Base-by-base conservation (phyloP, 257 asterid genomes). In the Gentiana dahurica region DNA sequence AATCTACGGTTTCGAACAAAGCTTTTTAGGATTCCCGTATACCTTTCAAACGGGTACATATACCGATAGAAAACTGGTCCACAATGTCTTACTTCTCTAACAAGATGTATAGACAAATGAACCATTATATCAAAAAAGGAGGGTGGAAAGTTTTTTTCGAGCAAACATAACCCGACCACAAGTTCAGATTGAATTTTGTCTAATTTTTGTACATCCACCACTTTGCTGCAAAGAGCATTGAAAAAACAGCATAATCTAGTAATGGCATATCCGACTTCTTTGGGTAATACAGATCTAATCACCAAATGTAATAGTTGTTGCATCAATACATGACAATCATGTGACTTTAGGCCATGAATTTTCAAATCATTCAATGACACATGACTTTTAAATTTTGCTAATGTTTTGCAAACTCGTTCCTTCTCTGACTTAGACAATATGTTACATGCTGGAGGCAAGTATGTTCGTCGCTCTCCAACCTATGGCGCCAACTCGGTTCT, bases 31-130 rank as follows among this genome's bases (percentile, higher is more conserved):
- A 15, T 15, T 15, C 24, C 24, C 24, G 12, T 4, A 52, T 53
- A 13, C 35, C 49, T 55, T 35, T 83, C 49, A 39, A 55, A 55
- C n/a, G 49, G 60, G 7, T 34, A 55, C 60, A 55, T 55, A 48
- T 49, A 55, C 15, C 36, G 33, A 55, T 55, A 55, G 37, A n/a
- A 35, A 2, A 12, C 34, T 4, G 36, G 60, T 1, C 36, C 49
- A 0, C 10, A 48, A 13, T 3, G 3, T 12, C 11, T n/a, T 39
- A 49, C 36, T n/a, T 55, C 36, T 0, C 5, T 0, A 12, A 4
- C n/a, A n/a, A 55, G 15, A 11, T 39, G 49, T 15, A 56, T 39
- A 1, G 8, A 1, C 4, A 56, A 2, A 4, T 56, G 60, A 1
- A 8, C 37, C 38, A 56, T 56, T 1, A 8, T 5, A 15, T 60